A percentile compares a stretch with the other conserved stretches of the same genome.
phyloP scores from a whole-genome alignment of 768 basidiomycete genomes.

The Antrodiella citrinella region DNA sequence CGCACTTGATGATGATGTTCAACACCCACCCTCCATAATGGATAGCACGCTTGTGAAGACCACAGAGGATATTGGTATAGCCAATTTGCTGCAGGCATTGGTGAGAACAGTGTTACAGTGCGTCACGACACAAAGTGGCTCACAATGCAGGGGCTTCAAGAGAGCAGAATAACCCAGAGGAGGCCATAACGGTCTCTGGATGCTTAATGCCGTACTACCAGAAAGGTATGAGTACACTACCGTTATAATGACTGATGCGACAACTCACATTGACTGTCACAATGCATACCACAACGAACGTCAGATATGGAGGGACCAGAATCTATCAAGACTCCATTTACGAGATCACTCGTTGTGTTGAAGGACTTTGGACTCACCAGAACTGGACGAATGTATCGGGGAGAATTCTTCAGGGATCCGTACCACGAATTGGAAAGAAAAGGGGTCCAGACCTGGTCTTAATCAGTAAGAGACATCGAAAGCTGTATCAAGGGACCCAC shows the following conservation, averaged over 20 bases:
- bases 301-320: constrained; percentile 30
- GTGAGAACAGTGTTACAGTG: neutral
- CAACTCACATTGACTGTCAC: constrained; percentile 20
- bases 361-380: no score
- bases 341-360: no score
- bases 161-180: constrained; percentile 35
- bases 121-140: constrained; percentile 8
- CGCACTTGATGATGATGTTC: neutral
- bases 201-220: constrained; percentile 8
- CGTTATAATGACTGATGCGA: neutral
- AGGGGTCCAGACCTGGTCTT: no score
- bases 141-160: constrained; percentile 28
- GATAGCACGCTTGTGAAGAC: constrained; percentile 31
- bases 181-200: neutral
- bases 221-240: neutral
- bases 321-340: no score
- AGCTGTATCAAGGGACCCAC: no score
- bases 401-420: no score
- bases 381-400: no score
- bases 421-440: no score
- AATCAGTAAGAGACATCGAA: no score
- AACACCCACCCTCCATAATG: constrained; percentile 35
- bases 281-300: constrained; percentile 34
- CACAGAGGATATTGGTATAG: constrained; percentile 39
- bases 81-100: constrained; percentile 12